A percentile compares a stretch with the other conserved stretches of the same genome.
phyloP scores from a whole-genome alignment of 1,284 basidiomycete genomes.

The Trametes hirsuta region DNA sequence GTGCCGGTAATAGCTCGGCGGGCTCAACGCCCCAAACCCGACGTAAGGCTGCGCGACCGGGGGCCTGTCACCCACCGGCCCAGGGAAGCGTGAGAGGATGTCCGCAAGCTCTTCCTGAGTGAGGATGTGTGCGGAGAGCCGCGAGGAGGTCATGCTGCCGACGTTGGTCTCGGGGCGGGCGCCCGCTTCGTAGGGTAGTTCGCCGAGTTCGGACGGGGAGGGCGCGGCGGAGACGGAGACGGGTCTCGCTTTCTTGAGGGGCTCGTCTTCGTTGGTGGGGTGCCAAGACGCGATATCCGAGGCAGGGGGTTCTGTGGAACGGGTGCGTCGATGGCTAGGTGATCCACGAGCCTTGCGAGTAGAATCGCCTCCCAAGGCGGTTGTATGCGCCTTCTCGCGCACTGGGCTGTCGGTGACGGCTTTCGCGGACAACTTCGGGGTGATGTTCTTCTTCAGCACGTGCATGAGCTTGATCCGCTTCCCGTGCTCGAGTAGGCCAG shows the following conservation, averaged over 20 bases:
- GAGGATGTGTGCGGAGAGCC: slow-evolving; percentile 18
- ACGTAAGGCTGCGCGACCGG: neutral
- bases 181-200: neutral
- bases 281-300: neutral
- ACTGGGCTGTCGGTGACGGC: slow-evolving; percentile 42
- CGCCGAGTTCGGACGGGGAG: neutral
- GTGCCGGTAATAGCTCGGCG: slow-evolving; percentile 21
- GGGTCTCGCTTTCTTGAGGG: slow-evolving; percentile 5
- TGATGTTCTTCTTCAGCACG: slow-evolving; percentile 68
- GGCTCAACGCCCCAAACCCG: slow-evolving; percentile 7
- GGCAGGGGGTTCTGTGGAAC: slow-evolving; percentile 16
- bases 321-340: slow-evolving; percentile 15
- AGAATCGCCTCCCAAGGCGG: too few relatives aligned
- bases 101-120: slow-evolving; percentile 19
- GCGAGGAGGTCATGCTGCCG: neutral
- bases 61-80: neutral
- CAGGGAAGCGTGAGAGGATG: slow-evolving; percentile 19
- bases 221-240: slow-evolving; percentile 13
- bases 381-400: too few relatives aligned
- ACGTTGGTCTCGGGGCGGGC: neutral
- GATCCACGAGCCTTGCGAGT: neutral
- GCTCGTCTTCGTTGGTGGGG: neutral
- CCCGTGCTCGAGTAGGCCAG: slow-evolving; percentile 67
- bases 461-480: slow-evolving; percentile 66
- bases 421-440: slow-evolving; percentile 59